These are phyloP conservation scores for Teratosphaeria gauchensis DNA, from an alignment of 2,329 filamentous ascomycete species.

Conservation along the genomic window DNA sequence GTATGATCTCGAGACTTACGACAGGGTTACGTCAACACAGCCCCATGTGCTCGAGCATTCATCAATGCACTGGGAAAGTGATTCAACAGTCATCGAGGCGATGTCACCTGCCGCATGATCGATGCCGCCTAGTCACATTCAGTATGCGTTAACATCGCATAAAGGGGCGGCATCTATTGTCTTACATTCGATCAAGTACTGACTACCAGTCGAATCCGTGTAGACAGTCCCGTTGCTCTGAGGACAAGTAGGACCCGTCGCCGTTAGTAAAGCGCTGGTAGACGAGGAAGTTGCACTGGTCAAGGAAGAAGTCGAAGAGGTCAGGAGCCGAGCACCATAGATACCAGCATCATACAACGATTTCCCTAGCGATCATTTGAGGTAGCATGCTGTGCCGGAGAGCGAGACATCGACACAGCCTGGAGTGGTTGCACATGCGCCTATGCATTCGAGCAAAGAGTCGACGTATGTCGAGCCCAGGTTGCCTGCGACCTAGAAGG, in stretches of 20 bases:
- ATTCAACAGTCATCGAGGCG: background rate
- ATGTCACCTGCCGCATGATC: background rate
- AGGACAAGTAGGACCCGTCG: background rate
- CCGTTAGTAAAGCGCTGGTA: background rate
- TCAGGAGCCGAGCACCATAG: background rate
- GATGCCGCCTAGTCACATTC: too few species aligned
- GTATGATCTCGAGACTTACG: background rate
- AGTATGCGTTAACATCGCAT: too few species aligned
- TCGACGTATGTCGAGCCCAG: background rate
- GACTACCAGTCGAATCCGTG: background rate
- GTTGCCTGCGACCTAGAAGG: background rate
- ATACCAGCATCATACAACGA: background rate
- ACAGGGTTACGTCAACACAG: background rate
- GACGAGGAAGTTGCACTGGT: background rate
- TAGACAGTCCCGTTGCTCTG: background rate
- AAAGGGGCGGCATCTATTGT: too few species aligned
- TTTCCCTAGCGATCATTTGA: background rate
- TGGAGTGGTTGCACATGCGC: slow-evolving; percentile 17
- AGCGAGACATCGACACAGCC: slow-evolving; percentile 26
- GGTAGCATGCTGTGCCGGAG: slow-evolving; percentile 10
- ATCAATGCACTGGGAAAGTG: background rate
- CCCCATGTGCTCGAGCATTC: background rate
- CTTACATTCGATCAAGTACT: background rate
- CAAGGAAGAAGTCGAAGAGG: background rate
- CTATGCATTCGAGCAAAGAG: slow-evolving; percentile 15